phyloP scores from a whole-genome alignment of 192 early-diverging fungal genomes.

The Podila verticillata region DNA sequence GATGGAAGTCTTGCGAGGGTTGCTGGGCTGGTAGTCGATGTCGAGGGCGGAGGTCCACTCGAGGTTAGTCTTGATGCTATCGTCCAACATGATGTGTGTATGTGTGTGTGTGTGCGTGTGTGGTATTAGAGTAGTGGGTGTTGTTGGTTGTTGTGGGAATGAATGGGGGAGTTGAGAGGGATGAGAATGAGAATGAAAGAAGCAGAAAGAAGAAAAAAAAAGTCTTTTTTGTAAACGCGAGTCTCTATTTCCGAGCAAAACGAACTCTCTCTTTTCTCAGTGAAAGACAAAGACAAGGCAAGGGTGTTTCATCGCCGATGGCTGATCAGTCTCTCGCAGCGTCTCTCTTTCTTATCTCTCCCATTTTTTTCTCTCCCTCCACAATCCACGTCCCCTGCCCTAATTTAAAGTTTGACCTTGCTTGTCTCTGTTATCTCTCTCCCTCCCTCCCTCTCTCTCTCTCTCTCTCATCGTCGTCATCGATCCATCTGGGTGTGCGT shows the following conservation, averaged over 20 bases:
- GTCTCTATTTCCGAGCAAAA: too few relatives aligned
- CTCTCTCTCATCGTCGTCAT: too few relatives aligned
- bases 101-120: not conserved
- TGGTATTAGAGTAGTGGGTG: not conserved
- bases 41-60: constrained; percentile 79
- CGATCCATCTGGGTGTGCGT: too few relatives aligned
- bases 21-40: constrained; percentile 66
- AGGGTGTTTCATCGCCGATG: not conserved
- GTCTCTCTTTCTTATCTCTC: not conserved
- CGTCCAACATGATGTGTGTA: constrained; percentile 4
- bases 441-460: too few relatives aligned
- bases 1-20: constrained; percentile 82
- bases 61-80: constrained; percentile 67
- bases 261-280: too few relatives aligned
- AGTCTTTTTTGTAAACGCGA: not conserved
- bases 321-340: not conserved
- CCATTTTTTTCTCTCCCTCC: not conserved
- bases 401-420: too few relatives aligned
- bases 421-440: too few relatives aligned
- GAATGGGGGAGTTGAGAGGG: not conserved
- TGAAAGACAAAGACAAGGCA: not conserved
- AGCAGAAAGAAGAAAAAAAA: not conserved
- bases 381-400: too few relatives aligned
- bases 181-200: not conserved
- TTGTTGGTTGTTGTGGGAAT: not conserved